Base-by-base conservation (phyloP, 2,329 filamentous ascomycete genomes). In the Cercospora sp. region DNA sequence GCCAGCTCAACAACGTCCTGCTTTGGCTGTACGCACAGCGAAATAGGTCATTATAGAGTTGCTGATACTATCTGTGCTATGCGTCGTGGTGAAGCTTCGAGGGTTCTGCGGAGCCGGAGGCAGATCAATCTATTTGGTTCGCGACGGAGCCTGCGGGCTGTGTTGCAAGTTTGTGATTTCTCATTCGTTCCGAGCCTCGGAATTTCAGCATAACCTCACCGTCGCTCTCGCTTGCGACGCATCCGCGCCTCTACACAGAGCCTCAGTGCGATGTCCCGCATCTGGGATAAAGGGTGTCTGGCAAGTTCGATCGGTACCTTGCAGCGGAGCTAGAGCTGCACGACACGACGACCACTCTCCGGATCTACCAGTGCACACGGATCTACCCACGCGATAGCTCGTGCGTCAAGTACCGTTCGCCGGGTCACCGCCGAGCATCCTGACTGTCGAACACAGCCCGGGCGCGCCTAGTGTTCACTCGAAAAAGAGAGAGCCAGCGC, bases 301-400 rank as follows among this genome's bases (percentile, higher is more conserved):
- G 36, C 36, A 42, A 42, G 20, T 51, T 26, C 26, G 45, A 51
- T 18, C n/a, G 48, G 67, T 65, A 62, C 67, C 67, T 66, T 63
- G 59, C 67, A 68, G 33, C 55, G 62, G 20, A 57, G 62, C 60
- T 63, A 57, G 36, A 60, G 53, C 65, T 67, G 66, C 66, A 68
- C 62, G 63, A 68, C 67, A 68, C 60, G 64, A 39, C 64, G 53
- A 58, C 53, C 66, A 62, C 61, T 33, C 33, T 55, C 60, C 58
- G 58, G 62, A 65, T 67, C 62, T 62, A 65, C 66, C 63, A 31
- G 42, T 48, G 59, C 55, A 48, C 33, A 57, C 48, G 48, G 20
- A 66, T 66, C 36, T 42, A 42, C 16, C 36, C 36, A 42, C 36
- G 36, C 36, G 36, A 42, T 42, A 42, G 36, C 36, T 42, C 36